Percentiles rank a stretch among this genome's conserved stretches.
phyloP scores from a whole-genome alignment of 805 yeast genomes.

The Kregervanrija fluxuum region DNA sequence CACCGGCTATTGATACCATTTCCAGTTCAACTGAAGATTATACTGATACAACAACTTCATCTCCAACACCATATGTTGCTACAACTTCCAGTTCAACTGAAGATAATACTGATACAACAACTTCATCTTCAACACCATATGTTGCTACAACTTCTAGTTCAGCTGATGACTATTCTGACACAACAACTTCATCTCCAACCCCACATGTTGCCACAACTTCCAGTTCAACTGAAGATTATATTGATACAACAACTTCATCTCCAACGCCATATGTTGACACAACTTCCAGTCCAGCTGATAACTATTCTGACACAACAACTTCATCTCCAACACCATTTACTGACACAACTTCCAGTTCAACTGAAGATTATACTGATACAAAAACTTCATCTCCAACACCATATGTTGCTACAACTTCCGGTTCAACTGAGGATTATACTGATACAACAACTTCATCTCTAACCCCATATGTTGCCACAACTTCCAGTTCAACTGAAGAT shows the following conservation, averaged over 20 bases:
- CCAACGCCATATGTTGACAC: conserved; percentile 7
- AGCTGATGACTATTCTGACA: neutral
- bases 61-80: neutral
- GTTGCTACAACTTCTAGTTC: neutral
- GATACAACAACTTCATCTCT: neutral
- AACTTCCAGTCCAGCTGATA: neutral
- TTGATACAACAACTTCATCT: conserved; percentile 1
- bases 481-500: neutral
- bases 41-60: neutral
- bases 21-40: neutral
- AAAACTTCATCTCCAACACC: neutral
- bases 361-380: neutral
- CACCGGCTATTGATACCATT: conserved; percentile 9
- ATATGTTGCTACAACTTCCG: neutral
- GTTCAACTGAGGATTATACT: too few relatives aligned
- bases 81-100: too few relatives aligned
- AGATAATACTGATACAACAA: neutral
- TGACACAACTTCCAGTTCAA: neutral
- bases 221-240: neutral
- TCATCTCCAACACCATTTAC: neutral
- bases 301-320: neutral
- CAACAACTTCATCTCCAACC: too few relatives aligned
- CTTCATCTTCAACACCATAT: neutral
- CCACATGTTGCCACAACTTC: neutral
- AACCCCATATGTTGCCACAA: neutral